Percentiles rank a stretch among this genome's conserved stretches.
phyloP scores from a whole-genome alignment of 1,139 yeast genomes.

The Komagataea norvegica region DNA sequence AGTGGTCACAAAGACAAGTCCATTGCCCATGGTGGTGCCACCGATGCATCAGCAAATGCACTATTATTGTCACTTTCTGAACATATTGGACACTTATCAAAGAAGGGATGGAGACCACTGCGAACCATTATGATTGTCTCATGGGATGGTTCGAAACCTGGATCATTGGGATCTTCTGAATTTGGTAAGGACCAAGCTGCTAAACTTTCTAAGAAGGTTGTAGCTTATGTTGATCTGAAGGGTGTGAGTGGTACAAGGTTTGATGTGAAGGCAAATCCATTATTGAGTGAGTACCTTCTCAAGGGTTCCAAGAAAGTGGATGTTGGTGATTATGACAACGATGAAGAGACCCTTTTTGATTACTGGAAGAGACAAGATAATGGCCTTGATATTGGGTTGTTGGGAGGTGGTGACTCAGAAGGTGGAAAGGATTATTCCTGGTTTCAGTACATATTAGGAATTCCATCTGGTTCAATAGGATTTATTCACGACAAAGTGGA shows the following conservation, averaged over 20 bases:
- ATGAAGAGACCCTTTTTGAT: conserved; percentile 31
- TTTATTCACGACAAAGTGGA: conserved; percentile 30
- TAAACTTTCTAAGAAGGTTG: conserved; percentile 30
- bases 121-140: conserved; percentile 46
- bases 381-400: conserved; percentile 25
- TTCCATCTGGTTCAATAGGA: conserved; percentile 43
- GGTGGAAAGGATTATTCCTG: conserved; percentile 39
- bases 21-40: conserved; percentile 36
- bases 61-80: conserved; percentile 7
- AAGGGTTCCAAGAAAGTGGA: conserved; percentile 33
- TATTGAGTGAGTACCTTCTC: conserved; percentile 33
- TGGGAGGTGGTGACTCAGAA: conserved; percentile 36
- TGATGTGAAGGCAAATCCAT: conserved; percentile 36
- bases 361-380: conserved; percentile 31
- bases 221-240: conserved; percentile 45
- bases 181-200: conserved; percentile 38
- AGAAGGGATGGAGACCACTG: conserved; percentile 50
- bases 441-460: conserved; percentile 47
- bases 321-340: conserved; percentile 27
- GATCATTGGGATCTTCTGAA: conserved; percentile 45
- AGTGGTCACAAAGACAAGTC: too few relatives aligned
- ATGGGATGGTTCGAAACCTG: conserved; percentile 50
- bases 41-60: conserved; percentile 36
- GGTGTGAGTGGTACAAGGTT: conserved; percentile 41
- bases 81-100: conserved; percentile 30